A percentile compares a stretch with the other conserved stretches of the same genome.
These are phyloP conservation scores for Tardiomyces digboiensis DNA, from an alignment of 1,139 yeast genomes.

Conservation along the genomic window DNA sequence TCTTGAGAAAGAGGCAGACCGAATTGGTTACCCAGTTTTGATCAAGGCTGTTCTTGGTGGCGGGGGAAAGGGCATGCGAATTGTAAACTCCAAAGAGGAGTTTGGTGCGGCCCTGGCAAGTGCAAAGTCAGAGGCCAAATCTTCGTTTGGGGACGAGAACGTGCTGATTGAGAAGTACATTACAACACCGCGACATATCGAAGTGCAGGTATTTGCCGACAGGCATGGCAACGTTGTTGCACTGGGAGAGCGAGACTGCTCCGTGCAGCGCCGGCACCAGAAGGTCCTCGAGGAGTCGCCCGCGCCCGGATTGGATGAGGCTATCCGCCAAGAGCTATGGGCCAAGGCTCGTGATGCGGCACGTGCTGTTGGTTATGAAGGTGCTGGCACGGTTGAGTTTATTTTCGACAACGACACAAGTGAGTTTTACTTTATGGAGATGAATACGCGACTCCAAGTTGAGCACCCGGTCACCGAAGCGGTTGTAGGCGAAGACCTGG, in stretches of 20 bases:
- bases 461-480: conserved; percentile 67
- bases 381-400: conserved; percentile 58
- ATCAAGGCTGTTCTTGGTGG: conserved; percentile 45
- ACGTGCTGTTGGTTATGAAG: conserved; percentile 43
- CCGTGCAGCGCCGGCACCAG: conserved; percentile 41
- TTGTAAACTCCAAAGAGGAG: conserved; percentile 29
- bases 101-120: conserved; percentile 28
- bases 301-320: conserved; percentile 68
- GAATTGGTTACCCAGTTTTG: conserved; percentile 38
- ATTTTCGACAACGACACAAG: conserved; percentile 47
- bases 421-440: conserved; percentile 52
- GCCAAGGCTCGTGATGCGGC: conserved; percentile 53
- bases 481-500: conserved; percentile 86
- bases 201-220: conserved; percentile 39
- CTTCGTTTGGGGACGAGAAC: conserved; percentile 35
- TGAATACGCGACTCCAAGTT: conserved; percentile 54
- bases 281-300: conserved; percentile 36
- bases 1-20: conserved; percentile 27
- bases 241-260: conserved; percentile 40
- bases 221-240: conserved; percentile 35
- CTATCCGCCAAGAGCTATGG: conserved; percentile 47
- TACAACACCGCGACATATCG: conserved; percentile 37
- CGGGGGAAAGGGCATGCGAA: conserved; percentile 43
- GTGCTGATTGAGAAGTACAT: conserved; percentile 38
- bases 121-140: conserved; percentile 35